phyloP scores from a whole-genome alignment of 2,329 filamentous ascomycete species.

The Acephala macrosclerotiorum region DNA sequence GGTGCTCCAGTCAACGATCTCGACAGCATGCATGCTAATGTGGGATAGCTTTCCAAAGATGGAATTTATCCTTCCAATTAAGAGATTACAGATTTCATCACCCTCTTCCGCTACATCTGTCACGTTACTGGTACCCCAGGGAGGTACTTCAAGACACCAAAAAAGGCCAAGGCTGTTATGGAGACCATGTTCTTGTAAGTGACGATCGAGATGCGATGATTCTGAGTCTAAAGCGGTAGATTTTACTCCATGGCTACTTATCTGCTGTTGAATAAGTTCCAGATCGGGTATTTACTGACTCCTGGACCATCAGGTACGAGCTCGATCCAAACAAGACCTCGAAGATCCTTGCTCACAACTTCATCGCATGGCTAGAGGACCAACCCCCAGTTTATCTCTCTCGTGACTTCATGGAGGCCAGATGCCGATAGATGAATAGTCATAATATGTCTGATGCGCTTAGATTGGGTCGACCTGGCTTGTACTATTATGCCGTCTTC shows the following conservation, averaged over 20 bases:
- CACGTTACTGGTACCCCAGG: conserved; percentile 13
- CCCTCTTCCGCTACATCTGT: conserved; percentile 18
- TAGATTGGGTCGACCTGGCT: conserved; percentile 10
- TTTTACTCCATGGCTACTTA: too few relatives aligned
- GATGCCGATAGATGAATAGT: conserved; percentile 14
- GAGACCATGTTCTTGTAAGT: conserved; percentile 20
- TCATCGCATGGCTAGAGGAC: conserved; percentile 20
- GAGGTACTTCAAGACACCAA: conserved; percentile 13
- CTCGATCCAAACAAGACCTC: conserved; percentile 17
- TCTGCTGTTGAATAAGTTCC: background rate
- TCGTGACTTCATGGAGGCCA: conserved; percentile 14
- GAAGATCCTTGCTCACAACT: conserved; percentile 20
- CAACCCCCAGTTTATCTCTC: conserved; percentile 18
- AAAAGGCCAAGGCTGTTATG: conserved; percentile 22
- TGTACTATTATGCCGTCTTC: conserved; percentile 15
- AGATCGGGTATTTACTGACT: background rate
- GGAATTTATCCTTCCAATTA: conserved; percentile 11
- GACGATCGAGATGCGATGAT: background rate
- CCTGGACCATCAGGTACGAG: background rate
- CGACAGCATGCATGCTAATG: conserved; percentile 13
- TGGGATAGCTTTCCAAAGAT: conserved; percentile 20
- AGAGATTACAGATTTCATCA: conserved; percentile 20
- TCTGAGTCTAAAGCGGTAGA: too few relatives aligned
- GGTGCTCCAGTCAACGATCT: conserved; percentile 22
- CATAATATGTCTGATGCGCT: conserved; percentile 20